Evolutionary conservation across 345 rosid species (phyloP).

Genomic region (Dimocarpus longan): DNA sequence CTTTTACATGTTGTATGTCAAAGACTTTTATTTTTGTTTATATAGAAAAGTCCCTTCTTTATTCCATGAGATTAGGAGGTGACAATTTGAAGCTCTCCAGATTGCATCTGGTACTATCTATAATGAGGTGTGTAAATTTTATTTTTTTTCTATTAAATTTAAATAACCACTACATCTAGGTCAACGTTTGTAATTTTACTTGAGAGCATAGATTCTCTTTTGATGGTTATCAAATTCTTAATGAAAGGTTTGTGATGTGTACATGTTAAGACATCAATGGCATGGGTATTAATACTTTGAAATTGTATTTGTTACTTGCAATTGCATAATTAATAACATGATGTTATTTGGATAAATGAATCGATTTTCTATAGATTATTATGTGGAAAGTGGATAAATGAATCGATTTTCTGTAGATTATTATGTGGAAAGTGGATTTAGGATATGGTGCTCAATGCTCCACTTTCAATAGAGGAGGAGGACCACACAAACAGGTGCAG

Average conservation of each 20-base stretch:
- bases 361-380: slow-evolving; percentile 61
- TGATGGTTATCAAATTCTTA: neutral
- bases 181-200: neutral
- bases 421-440: too few relatives aligned
- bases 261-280: neutral
- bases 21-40: neutral
- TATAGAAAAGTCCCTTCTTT: slow-evolving; percentile 85
- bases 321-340: neutral
- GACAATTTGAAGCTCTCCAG: slow-evolving; percentile 57
- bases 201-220: neutral
- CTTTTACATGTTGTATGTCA: neutral
- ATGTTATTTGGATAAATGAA: slow-evolving; percentile 24
- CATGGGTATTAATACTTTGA: neutral
- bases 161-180: neutral
- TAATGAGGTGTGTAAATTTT: slow-evolving; percentile 66
- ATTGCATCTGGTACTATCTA: slow-evolving; percentile 90
- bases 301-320: slow-evolving; percentile 2
- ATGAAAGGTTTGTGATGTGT: neutral
- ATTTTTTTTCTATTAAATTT: neutral
- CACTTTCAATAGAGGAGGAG: slow-evolving; percentile 27
- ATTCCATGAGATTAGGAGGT: slow-evolving; percentile 91
- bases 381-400: slow-evolving; percentile 92
- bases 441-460: slow-evolving; percentile 25
- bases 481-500: slow-evolving; percentile 15
- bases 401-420: too few relatives aligned